These are phyloP conservation scores for Talaromyces thailandensis DNA, from an alignment of 495 filamentous ascomycete genomes.

Conservation along the genomic window DNA sequence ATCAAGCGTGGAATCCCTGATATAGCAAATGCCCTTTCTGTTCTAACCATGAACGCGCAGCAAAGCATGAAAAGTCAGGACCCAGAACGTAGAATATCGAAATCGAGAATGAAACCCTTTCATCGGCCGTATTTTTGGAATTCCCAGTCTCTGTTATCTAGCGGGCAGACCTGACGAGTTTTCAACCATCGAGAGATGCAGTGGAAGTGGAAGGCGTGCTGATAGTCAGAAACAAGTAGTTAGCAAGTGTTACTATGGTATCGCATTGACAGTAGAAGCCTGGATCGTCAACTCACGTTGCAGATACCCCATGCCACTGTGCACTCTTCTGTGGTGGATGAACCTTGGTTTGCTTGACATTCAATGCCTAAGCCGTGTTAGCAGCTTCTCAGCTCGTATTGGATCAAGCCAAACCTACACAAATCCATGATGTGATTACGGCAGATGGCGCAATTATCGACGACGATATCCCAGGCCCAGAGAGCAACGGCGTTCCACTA, in stretches of 20 bases:
- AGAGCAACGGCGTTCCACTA: conserved; percentile 99
- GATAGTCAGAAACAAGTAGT: conserved; percentile 8
- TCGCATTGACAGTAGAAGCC: background rate
- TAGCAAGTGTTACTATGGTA: background rate
- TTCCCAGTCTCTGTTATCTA: conserved; percentile 98
- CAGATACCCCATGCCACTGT: conserved; percentile 99
- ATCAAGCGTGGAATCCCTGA: background rate
- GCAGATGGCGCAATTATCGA: conserved; percentile 99
- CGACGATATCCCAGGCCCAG: conserved; percentile 99
- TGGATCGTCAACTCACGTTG: conserved; percentile 61
- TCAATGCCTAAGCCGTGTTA: conserved; percentile 64
- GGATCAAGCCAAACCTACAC: conserved; percentile 45
- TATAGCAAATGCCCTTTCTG: background rate
- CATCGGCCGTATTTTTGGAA: conserved; percentile 97
- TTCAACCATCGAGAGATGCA: conserved; percentile 99
- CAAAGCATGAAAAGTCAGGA: background rate
- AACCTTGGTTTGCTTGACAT: conserved; percentile 99
- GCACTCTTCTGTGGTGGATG: conserved; percentile 93
- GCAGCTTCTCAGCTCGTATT: background rate
- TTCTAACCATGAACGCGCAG: background rate
- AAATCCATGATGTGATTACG: conserved; percentile 99
- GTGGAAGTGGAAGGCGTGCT: conserved; percentile 99
- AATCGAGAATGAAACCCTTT: conserved; percentile 8
- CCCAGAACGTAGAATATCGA: background rate
- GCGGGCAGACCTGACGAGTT: conserved; percentile 96